Conservation (phyloP, 2,329 filamentous ascomycete genomes). For the Endothia cerciana region DNA sequence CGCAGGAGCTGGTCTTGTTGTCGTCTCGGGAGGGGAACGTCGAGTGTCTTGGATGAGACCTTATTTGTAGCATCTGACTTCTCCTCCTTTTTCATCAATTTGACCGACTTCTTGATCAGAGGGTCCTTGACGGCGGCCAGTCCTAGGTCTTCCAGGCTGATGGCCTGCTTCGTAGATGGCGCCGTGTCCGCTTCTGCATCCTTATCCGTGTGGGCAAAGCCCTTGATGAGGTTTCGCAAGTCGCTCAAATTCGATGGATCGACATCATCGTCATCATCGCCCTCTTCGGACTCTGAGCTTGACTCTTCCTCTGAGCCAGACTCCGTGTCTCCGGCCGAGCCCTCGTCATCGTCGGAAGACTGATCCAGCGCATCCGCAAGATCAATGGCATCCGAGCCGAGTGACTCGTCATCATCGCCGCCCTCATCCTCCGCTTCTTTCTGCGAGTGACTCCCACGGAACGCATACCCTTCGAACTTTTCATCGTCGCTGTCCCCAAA, state of each 20-base stretch:
- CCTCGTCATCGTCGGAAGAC: conserved; percentile 54
- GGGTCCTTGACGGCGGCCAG: conserved; percentile 74
- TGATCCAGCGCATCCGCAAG: conserved; percentile 29
- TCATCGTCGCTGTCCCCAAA: conserved; percentile 90
- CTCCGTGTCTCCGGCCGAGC: conserved; percentile 47
- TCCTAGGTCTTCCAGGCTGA: conserved; percentile 75
- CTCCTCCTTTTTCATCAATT: conserved; percentile 69
- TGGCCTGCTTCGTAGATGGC: conserved; percentile 63
- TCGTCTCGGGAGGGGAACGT: conserved; percentile 80
- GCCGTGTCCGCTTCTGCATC: conserved; percentile 49
- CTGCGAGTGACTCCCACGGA: conserved; percentile 51
- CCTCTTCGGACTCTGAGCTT: conserved; percentile 49
- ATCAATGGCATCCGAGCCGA: conserved; percentile 39
- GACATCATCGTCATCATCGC: conserved; percentile 51
- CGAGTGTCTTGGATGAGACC: conserved; percentile 70
- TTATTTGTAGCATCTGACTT: conserved; percentile 54
- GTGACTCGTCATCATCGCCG: conserved; percentile 47
- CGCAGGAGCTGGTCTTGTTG: conserved; percentile 87
- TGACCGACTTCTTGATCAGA: conserved; percentile 76
- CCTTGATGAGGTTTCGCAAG: conserved; percentile 70
- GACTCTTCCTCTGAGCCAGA: conserved; percentile 49
- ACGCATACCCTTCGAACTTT: conserved; percentile 73
- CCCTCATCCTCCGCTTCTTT: conserved; percentile 47
- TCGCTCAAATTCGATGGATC: conserved; percentile 64
- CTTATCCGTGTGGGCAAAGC: conserved; percentile 67